phyloP scores from a whole-genome alignment of 2,329 filamentous ascomycete genomes.

The Clonostachys rosea region DNA sequence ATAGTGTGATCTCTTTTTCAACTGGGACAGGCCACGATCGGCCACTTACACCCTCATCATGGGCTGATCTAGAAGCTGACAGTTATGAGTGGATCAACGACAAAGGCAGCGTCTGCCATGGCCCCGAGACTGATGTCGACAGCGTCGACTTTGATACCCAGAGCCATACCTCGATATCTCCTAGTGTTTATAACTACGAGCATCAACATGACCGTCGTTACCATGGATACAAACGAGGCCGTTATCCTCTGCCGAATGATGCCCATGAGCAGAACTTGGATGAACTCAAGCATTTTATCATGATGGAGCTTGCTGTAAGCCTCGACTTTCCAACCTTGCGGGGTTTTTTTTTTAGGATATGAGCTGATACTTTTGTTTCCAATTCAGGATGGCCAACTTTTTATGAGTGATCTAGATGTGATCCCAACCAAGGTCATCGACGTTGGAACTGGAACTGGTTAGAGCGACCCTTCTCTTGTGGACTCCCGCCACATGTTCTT shows the following conservation, averaged over 20 bases:
- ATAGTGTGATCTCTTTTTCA: no score
- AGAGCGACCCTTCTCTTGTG: constrained; percentile 4
- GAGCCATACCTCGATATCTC: constrained; percentile 22
- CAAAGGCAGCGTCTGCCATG: no score
- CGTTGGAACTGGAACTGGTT: constrained; percentile 44
- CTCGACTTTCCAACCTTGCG: neutral
- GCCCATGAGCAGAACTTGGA: constrained; percentile 38
- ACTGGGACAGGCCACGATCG: no score
- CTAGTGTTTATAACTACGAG: constrained; percentile 25
- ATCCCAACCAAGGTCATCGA: constrained; percentile 37
- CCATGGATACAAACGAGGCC: constrained; percentile 33
- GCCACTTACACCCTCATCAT: no score
- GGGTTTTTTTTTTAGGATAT: constrained; percentile 1
- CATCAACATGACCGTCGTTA: constrained; percentile 28
- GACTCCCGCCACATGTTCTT: neutral
- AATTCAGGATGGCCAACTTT: constrained; percentile 27
- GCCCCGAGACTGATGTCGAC: constrained; percentile 5
- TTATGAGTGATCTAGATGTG: constrained; percentile 30
- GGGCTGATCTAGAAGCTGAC: no score
- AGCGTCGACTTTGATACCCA: constrained; percentile 13
- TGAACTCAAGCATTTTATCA: constrained; percentile 37
- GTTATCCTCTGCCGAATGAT: constrained; percentile 43
- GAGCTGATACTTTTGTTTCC: neutral
- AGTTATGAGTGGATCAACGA: no score
- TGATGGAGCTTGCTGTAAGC: constrained; percentile 34